Conservation (phyloP, 768 basidiomycete species). For the Daedaleopsis nitida region DNA sequence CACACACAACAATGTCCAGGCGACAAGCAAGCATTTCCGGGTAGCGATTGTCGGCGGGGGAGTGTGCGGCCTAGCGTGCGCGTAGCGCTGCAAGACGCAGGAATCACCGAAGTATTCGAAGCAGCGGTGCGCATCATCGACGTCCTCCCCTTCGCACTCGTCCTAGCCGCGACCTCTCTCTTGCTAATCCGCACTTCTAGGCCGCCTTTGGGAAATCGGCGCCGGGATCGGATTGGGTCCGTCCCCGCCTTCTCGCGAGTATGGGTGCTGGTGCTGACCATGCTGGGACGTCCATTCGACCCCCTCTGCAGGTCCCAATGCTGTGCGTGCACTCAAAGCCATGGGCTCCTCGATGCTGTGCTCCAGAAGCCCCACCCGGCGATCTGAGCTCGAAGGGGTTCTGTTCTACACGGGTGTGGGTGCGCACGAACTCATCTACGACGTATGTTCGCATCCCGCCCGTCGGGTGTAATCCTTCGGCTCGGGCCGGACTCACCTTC, state of each 20-base stretch:
- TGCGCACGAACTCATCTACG: conserved; percentile 45
- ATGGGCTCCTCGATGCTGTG: conserved; percentile 46
- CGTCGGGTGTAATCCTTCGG: background rate
- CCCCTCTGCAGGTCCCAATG: conserved; percentile 47
- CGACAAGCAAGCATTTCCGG: no score
- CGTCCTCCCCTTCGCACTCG: background rate
- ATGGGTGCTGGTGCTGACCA: background rate
- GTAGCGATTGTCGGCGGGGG: conserved; percentile 61
- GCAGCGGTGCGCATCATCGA: conserved; percentile 40
- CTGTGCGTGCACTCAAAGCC: conserved; percentile 44
- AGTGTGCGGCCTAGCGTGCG: conserved; percentile 53
- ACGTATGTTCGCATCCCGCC: conserved; percentile 33
- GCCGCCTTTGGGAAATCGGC: conserved; percentile 53
- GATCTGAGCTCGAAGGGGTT: conserved; percentile 36
- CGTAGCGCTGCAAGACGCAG: conserved; percentile 45
- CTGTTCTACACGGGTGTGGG: conserved; percentile 44
- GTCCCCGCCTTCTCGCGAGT: background rate
- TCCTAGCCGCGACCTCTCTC: background rate
- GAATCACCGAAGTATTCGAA: conserved; percentile 54
- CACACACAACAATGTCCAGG: no score
- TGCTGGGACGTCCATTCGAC: background rate
- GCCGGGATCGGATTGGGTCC: conserved; percentile 57
- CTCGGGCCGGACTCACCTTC: background rate
- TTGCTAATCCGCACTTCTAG: conserved; percentile 27
- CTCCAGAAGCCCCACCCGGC: conserved; percentile 38